These are phyloP conservation scores for Curvularia verruculosa DNA, from an alignment of 2,329 filamentous ascomycete species.

Conservation along the genomic window DNA sequence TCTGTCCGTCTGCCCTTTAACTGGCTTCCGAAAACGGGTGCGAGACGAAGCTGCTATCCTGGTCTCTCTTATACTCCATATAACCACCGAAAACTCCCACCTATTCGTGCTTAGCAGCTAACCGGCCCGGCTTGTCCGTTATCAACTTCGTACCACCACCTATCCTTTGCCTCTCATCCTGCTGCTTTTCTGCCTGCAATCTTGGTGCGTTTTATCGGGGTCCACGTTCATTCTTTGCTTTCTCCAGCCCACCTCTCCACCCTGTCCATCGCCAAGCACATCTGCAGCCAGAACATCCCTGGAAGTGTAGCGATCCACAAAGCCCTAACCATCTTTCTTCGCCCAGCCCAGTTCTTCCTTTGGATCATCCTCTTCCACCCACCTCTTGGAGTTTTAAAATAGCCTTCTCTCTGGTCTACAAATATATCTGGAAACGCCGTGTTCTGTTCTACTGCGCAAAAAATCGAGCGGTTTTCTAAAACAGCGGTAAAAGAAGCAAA, in stretches of 20 bases:
- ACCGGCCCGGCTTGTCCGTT: neutral
- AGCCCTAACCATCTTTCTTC: conserved; percentile 18
- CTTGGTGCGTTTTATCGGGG: neutral
- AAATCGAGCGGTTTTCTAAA: neutral
- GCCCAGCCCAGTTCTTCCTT: neutral
- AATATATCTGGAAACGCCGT: neutral
- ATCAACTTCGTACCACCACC: neutral
- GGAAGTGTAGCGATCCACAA: conserved; percentile 30
- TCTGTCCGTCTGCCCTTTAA: conserved; percentile 1
- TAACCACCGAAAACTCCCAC: neutral
- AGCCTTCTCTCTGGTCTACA: neutral
- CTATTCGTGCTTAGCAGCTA: neutral
- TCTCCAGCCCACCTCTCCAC: conserved; percentile 13
- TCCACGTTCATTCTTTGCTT: neutral
- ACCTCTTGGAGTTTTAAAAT: neutral
- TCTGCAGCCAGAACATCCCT: conserved; percentile 27
- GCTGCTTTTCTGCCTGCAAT: neutral
- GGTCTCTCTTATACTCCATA: neutral
- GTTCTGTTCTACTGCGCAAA: neutral
- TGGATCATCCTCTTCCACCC: neutral
- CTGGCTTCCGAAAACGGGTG: neutral
- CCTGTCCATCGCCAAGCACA: conserved; percentile 30
- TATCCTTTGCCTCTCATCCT: neutral
- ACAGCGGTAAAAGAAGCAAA: neutral
- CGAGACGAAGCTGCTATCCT: conserved; percentile 6